Base-by-base conservation (phyloP, 306 rosid genomes). In the Leucaena leucocephala region DNA sequence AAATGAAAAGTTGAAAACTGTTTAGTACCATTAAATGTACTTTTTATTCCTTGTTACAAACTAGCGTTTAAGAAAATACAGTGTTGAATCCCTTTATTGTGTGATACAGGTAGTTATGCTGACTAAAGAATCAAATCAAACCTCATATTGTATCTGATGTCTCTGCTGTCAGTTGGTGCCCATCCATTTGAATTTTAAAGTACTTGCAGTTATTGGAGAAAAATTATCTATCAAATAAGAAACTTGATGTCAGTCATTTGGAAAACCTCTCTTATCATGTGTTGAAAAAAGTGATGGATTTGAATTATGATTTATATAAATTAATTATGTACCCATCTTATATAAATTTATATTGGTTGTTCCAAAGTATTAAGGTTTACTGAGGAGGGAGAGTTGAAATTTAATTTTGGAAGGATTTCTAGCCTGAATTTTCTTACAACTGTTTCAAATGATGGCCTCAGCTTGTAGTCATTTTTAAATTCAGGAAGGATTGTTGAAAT, bases 401-500 rank as follows among this genome's bases (percentile, higher is more conserved):
- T 48, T 33, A 34, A 49, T 63, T 75, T 61, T 19, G 35, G 46
- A n/a, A 46, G 57, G 4, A 72, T 48, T 35, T 77, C 19, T 68
- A 76, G 65, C 33, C 21, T 42, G 44, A 34, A 44, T 74, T 71
- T 40, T 68, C 12, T 27, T 67, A 36, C 82, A 39, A 38, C 42
- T 1, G 44, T 61, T 61, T 58, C 63, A 39, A 80, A 21, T 79
- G 76, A 1, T 83, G 67, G 75, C 75, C 71, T 86, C 68, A 86
- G 78, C 55, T 76, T 68, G 63, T 76, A 67, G 49, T 59, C 61
- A 16, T 80, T 74, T 74, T 84, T 72, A 50, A 70, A 76, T 88
- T 63, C 89, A 94, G 98, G 97, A 80, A 88, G 98, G 80, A 82
- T 94, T 81, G 87, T 88, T 46, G 97, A 92, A 75, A 78, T 94